These are phyloP conservation scores for Pezicula rhizophila DNA, from an alignment of 2,329 filamentous ascomycete genomes.

Conservation along the genomic window DNA sequence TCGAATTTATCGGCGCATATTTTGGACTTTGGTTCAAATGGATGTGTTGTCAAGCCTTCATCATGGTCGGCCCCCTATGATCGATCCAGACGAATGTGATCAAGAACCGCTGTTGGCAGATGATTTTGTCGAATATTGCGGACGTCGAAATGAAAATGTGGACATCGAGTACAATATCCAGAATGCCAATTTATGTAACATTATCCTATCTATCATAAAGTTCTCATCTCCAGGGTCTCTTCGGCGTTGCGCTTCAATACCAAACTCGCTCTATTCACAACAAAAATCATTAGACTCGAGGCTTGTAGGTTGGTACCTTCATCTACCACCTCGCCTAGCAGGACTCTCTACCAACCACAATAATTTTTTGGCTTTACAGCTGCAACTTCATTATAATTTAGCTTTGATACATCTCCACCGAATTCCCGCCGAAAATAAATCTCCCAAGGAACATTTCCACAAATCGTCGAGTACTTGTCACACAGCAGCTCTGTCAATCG, in stretches of 20 bases:
- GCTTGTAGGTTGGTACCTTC: conserved; percentile 3
- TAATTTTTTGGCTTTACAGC: conserved; percentile 4
- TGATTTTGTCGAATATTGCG: conserved; percentile 8
- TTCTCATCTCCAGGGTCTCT: conserved; percentile 7
- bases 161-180: conserved; percentile 6
- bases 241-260: background rate
- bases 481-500: background rate
- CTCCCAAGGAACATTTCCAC: background rate
- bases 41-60: conserved; percentile 5
- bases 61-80: conserved; percentile 10
- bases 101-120: conserved; percentile 4
- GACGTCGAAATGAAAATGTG: conserved; percentile 2
- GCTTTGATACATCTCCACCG: conserved; percentile 5
- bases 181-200: conserved; percentile 6
- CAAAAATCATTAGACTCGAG: conserved; percentile 1
- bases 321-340: background rate
- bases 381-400: conserved; percentile 7
- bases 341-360: background rate
- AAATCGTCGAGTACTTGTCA: background rate
- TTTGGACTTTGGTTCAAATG: conserved; percentile 8
- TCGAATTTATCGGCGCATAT: conserved; percentile 8
- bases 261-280: background rate
- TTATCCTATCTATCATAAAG: conserved; percentile 7
- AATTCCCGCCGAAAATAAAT: background rate
- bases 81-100: conserved; percentile 8